phyloP scores from a whole-genome alignment of 495 filamentous ascomycete genomes.

The Neurospora sp. region DNA sequence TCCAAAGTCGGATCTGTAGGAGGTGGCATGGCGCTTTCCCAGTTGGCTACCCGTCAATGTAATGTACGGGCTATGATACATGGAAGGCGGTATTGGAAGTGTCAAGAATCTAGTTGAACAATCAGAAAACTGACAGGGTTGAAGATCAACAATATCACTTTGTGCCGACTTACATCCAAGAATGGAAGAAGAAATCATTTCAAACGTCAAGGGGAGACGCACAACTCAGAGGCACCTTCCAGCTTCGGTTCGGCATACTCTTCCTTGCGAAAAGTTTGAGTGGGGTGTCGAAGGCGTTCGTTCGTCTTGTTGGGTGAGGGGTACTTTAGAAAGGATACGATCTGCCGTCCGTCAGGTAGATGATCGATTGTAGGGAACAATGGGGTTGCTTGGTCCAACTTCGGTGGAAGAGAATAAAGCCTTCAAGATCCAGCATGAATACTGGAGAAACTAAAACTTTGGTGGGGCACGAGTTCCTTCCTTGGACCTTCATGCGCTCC shows the following conservation, averaged over 20 bases:
- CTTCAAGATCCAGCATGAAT: too few species aligned
- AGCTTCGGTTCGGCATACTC: not conserved
- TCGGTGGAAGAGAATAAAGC: not conserved
- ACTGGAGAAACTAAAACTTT: not conserved
- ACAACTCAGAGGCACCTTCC: not conserved
- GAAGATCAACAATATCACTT: not conserved
- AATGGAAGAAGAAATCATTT: not conserved
- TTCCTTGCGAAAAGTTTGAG: not conserved
- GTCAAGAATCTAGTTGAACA: not conserved
- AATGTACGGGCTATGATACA: too few species aligned
- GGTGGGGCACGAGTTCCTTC: not conserved
- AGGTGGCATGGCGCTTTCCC: too few species aligned
- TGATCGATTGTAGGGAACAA: not conserved
- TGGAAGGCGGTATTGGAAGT: too few species aligned
- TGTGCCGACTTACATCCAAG: too few species aligned
- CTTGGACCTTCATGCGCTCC: too few species aligned
- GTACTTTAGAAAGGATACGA: not conserved
- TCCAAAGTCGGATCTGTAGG: too few species aligned
- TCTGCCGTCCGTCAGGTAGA: not conserved
- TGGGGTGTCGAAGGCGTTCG: not conserved
- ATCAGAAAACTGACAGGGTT: not conserved
- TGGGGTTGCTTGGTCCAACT: rapidly evolving
- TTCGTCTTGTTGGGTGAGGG: not conserved
- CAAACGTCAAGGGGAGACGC: not conserved
- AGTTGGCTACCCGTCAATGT: too few species aligned